Conservation (phyloP, 1,284 basidiomycete genomes). For the Anthracocystis panici-leucophaei region DNA sequence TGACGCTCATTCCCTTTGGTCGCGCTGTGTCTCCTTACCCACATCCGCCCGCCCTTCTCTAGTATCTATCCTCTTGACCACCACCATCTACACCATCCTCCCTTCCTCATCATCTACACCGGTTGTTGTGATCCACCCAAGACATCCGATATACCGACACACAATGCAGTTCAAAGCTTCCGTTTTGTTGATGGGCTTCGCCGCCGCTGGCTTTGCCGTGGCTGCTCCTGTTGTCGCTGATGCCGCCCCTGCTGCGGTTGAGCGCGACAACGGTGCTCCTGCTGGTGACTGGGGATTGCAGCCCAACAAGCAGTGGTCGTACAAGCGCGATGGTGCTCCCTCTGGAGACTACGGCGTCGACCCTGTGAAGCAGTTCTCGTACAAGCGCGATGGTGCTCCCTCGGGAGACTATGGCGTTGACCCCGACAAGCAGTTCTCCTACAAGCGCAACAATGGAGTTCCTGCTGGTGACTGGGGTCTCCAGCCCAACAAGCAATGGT, state of each 20-base stretch:
- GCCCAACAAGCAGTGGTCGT: constrained; percentile 13
- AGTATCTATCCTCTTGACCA: constrained; percentile 13
- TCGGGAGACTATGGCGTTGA: constrained; percentile 21
- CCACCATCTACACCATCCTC: constrained; percentile 4
- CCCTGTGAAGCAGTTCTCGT: constrained; percentile 10
- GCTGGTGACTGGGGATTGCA: constrained; percentile 13
- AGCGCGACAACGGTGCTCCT: constrained; percentile 30
- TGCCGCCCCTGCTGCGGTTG: constrained; percentile 27
- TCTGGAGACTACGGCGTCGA: constrained; percentile 19
- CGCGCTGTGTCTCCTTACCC: constrained; percentile 2
- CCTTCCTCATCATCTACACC: neutral
- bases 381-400: constrained; percentile 32
- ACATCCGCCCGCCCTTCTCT: neutral
- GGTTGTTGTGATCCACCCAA: constrained; percentile 1
- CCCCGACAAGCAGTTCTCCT: neutral
- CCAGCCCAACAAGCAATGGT: constrained; percentile 18
- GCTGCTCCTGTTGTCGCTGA: constrained; percentile 29
- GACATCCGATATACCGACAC: neutral
- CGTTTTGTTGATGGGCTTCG: constrained; percentile 36
- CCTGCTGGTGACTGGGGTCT: constrained; percentile 28
- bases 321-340: constrained; percentile 34
- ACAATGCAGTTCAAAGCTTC: constrained; percentile 45
- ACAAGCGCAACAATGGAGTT: constrained; percentile 21
- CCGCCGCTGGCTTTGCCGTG: constrained; percentile 30
- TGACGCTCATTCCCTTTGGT: neutral